A percentile compares a stretch with the other conserved stretches of the same genome.
Conservation (phyloP, 352 stramenopile species). For the Pythium graminicola region DNA sequence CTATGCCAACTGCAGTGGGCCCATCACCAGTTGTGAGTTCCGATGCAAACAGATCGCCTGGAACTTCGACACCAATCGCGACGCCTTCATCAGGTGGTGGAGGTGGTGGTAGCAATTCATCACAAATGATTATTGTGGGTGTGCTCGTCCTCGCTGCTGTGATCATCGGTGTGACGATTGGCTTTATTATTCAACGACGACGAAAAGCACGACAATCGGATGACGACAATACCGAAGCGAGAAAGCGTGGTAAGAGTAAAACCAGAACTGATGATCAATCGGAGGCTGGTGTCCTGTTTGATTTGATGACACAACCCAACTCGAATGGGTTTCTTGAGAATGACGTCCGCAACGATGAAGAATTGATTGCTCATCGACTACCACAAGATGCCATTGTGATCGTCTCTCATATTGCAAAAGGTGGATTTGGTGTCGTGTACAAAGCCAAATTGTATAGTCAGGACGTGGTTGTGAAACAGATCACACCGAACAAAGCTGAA, state of each 20-base stretch:
- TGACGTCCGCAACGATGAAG: constrained; percentile 57
- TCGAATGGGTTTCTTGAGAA: constrained; percentile 26
- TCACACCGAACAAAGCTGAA: constrained; percentile 34
- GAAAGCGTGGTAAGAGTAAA: background rate
- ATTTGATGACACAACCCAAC: background rate
- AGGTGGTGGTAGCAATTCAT: constrained; percentile 5
- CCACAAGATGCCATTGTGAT: constrained; percentile 50
- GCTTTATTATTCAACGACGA: constrained; percentile 23
- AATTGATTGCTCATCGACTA: constrained; percentile 50
- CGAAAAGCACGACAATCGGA: background rate
- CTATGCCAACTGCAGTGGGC: too few relatives aligned
- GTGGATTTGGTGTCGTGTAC: constrained; percentile 59
- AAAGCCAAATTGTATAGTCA: constrained; percentile 46
- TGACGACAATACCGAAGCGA: too few relatives aligned
- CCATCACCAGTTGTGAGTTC: background rate
- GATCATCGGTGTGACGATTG: constrained; percentile 16
- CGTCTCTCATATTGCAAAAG: constrained; percentile 46
- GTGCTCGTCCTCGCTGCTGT: constrained; percentile 21
- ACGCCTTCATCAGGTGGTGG: constrained; percentile 14
- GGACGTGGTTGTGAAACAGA: constrained; percentile 57
- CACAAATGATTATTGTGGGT: constrained; percentile 17
- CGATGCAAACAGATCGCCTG: background rate
- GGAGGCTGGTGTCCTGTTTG: too few relatives aligned
- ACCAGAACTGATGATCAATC: background rate
- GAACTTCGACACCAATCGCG: constrained; percentile 4